Evolutionary conservation across 208 protist genomes (phyloP).

Genomic region (Acanthamoeba sp.): DNA sequence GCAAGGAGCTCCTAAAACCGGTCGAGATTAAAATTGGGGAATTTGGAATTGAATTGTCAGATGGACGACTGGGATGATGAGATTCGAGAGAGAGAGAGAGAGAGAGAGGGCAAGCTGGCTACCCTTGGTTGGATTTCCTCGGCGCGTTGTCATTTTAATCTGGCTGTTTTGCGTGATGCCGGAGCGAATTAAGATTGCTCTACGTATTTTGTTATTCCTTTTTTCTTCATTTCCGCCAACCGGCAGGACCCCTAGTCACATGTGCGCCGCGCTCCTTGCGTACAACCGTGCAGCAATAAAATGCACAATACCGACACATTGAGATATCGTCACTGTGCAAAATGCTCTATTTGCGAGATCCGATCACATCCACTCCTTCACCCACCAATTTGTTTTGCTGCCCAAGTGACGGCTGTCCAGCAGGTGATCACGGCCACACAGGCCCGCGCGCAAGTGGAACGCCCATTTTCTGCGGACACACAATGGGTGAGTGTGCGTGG

Average conservation of each 20-base stretch:
- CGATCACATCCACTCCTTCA: too few species aligned
- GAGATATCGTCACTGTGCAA: too few species aligned
- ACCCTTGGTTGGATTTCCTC: slow-evolving; percentile 50
- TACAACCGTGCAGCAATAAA: too few species aligned
- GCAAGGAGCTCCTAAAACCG: slow-evolving; percentile 5
- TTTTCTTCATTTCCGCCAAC: not conserved
- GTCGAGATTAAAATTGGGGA: not conserved
- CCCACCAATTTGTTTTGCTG: too few species aligned
- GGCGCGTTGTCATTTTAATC: slow-evolving; percentile 6
- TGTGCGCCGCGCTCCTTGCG: not conserved
- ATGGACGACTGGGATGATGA: not conserved
- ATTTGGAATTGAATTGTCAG: not conserved
- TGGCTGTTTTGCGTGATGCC: not conserved
- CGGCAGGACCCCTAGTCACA: not conserved
- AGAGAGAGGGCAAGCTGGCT: not conserved
- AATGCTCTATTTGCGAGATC: too few species aligned
- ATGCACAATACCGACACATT: too few species aligned
- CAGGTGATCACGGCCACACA: too few species aligned
- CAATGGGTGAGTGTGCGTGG: not conserved
- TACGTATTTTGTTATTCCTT: too few species aligned
- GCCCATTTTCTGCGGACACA: not conserved
- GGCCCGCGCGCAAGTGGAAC: not conserved
- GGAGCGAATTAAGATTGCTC: too few species aligned
- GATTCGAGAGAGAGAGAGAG: not conserved
- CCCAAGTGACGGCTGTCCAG: too few species aligned